Percentiles rank a stretch among this genome's conserved stretches.
Evolutionary conservation across 1,139 yeast genomes (phyloP).

Genomic region (Lodderomyces margitis): DNA sequence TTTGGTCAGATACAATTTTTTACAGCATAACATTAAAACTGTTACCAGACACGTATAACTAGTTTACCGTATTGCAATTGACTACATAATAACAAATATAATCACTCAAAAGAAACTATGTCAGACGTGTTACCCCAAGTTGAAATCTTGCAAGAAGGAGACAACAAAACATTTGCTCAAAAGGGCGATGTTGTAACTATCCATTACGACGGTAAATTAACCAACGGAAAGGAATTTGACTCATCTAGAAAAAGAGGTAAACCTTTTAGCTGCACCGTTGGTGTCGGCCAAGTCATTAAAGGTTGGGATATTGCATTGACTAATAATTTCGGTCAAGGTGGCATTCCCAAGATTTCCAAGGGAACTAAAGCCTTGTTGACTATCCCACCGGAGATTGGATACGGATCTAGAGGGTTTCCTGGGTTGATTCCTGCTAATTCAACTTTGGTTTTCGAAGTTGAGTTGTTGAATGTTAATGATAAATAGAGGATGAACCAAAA

Average conservation of each 20-base stretch:
- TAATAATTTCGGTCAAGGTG: constrained; percentile 45
- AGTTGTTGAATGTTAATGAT: constrained; percentile 67
- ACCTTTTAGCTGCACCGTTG: constrained; percentile 91
- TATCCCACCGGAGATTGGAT: constrained; percentile 91
- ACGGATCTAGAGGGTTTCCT: constrained; percentile 93
- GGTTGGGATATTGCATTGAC: constrained; percentile 71
- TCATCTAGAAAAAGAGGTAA: constrained; percentile 90
- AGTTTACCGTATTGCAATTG: too few relatives aligned
- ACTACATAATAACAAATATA: not conserved
- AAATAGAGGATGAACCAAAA: constrained; percentile 1
- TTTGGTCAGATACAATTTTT: too few relatives aligned
- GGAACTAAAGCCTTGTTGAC: constrained; percentile 92
- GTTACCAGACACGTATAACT: too few relatives aligned
- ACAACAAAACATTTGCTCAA: constrained; percentile 83
- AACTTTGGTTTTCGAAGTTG: constrained; percentile 89
- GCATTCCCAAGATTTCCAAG: constrained; percentile 83
- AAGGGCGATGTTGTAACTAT: constrained; percentile 85
- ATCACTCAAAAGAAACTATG: constrained; percentile 5
- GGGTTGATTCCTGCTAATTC: constrained; percentile 96
- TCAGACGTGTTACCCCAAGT: constrained; percentile 27
- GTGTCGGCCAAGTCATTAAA: constrained; percentile 92
- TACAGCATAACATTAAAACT: too few relatives aligned
- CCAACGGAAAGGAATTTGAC: constrained; percentile 92
- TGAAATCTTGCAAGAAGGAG: constrained; percentile 58
- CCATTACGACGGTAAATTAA: constrained; percentile 93